These are phyloP conservation scores for Linnemannia exigua DNA, from an alignment of 192 early-diverging fungal species.

Conservation along the genomic window DNA sequence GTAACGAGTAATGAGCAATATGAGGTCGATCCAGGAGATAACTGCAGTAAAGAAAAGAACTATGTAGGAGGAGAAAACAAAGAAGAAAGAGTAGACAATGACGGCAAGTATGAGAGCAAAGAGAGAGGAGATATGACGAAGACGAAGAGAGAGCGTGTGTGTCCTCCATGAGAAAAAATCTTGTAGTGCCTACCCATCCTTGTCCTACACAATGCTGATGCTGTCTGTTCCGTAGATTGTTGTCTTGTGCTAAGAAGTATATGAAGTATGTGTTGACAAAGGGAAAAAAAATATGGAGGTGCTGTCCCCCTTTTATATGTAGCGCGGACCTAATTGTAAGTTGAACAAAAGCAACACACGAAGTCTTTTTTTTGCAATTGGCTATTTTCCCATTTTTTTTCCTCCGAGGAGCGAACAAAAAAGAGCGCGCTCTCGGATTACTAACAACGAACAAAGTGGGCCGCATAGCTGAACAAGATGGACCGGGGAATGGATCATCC, in stretches of 20 bases:
- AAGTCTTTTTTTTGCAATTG: background rate
- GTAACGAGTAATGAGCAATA: background rate
- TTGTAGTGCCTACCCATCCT: too few relatives aligned
- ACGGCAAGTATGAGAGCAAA: background rate
- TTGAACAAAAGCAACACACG: background rate
- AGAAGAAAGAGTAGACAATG: background rate
- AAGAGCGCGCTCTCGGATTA: background rate
- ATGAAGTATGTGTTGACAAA: too few relatives aligned
- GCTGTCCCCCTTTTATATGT: too few relatives aligned
- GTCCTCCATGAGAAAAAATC: background rate
- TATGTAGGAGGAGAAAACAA: background rate
- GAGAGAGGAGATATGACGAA: background rate
- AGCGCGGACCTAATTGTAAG: too few relatives aligned
- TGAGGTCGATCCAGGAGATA: background rate
- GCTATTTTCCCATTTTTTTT: background rate
- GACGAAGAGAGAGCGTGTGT: background rate
- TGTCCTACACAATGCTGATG: too few relatives aligned
- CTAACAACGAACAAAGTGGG: background rate
- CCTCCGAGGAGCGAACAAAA: background rate
- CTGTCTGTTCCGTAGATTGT: too few relatives aligned
- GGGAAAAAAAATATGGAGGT: too few relatives aligned
- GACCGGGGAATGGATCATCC: background rate
- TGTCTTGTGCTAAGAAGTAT: too few relatives aligned
- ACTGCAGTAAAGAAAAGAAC: background rate
- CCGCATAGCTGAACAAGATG: too few relatives aligned